Percentiles rank a stretch among this genome's conserved stretches.
phyloP scores from a whole-genome alignment of 148 eudicot species.

The Spergularia marina region DNA sequence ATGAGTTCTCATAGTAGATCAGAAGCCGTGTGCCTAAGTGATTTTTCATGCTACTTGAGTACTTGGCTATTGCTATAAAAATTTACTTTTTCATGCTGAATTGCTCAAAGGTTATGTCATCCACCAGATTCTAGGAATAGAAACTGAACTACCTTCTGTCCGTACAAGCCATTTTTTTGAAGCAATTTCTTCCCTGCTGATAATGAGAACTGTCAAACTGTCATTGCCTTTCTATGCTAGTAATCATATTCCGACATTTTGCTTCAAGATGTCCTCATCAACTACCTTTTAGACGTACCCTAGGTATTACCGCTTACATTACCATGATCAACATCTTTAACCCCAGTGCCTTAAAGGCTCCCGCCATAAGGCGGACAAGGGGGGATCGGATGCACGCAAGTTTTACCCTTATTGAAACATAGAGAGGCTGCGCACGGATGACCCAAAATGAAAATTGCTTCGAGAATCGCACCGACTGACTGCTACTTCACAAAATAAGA shows the following conservation, averaged over 20 bases:
- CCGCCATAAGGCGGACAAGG: too few relatives aligned
- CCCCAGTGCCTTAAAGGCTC: too few relatives aligned
- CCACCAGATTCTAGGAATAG: neutral
- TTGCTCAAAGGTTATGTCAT: neutral
- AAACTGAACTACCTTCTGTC: neutral
- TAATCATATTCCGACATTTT: neutral
- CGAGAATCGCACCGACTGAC: too few relatives aligned
- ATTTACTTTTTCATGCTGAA: neutral
- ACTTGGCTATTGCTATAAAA: neutral
- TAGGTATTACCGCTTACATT: neutral
- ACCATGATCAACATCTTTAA: too few relatives aligned
- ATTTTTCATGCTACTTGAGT: neutral
- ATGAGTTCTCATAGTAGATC: too few relatives aligned
- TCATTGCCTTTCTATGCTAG: neutral
- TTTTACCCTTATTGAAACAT: too few relatives aligned
- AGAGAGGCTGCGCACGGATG: too few relatives aligned
- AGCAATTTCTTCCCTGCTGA: neutral
- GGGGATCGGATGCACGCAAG: too few relatives aligned
- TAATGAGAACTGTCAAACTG: neutral
- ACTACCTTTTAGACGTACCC: constrained; percentile 1
- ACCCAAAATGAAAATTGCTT: too few relatives aligned
- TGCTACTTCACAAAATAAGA: too few relatives aligned
- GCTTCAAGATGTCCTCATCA: neutral
- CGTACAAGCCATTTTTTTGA: neutral
- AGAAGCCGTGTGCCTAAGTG: too few relatives aligned